phyloP scores from a whole-genome alignment of 1,284 basidiomycete genomes.

The Ceratobasidium sp. region DNA sequence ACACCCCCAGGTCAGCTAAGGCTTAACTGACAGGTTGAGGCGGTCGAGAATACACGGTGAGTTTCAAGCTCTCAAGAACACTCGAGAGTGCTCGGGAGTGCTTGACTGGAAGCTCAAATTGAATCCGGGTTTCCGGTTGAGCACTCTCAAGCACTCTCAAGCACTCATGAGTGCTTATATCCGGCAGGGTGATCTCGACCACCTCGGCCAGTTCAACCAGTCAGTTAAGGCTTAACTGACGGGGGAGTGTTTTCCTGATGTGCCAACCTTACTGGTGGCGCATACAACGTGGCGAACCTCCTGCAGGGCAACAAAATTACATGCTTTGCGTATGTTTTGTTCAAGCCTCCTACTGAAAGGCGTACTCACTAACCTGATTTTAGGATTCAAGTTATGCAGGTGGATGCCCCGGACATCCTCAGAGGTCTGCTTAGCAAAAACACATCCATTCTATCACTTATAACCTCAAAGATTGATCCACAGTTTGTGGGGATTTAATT shows the following conservation, averaged over 20 bases:
- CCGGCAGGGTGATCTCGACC: too few species aligned
- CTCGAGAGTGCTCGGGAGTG: too few species aligned
- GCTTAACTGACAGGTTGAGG: too few species aligned
- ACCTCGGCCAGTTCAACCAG: too few species aligned
- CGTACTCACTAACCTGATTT: too few species aligned
- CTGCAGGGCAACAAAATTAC: constrained; percentile 16
- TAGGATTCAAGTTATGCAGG: not conserved
- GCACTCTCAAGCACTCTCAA: not conserved
- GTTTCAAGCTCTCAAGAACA: not conserved
- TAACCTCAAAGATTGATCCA: constrained; percentile 1
- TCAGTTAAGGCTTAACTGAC: too few species aligned
- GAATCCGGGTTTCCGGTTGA: too few species aligned
- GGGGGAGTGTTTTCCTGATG: too few species aligned
- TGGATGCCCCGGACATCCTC: constrained; percentile 1
- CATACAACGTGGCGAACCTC: constrained; percentile 14
- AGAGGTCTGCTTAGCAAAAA: not conserved
- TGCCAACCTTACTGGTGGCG: constrained; percentile 20
- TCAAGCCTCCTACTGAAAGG: too few species aligned
- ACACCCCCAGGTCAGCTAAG: not conserved
- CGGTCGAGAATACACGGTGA: not conserved
- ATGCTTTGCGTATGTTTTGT: constrained; percentile 19
- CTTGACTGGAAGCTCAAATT: too few species aligned
- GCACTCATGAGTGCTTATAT: too few species aligned
- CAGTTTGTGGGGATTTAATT: not conserved
- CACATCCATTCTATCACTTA: not conserved